These are phyloP conservation scores for Arthrobotrys iridis DNA, from an alignment of 2,329 filamentous ascomycete species.

Conservation along the genomic window DNA sequence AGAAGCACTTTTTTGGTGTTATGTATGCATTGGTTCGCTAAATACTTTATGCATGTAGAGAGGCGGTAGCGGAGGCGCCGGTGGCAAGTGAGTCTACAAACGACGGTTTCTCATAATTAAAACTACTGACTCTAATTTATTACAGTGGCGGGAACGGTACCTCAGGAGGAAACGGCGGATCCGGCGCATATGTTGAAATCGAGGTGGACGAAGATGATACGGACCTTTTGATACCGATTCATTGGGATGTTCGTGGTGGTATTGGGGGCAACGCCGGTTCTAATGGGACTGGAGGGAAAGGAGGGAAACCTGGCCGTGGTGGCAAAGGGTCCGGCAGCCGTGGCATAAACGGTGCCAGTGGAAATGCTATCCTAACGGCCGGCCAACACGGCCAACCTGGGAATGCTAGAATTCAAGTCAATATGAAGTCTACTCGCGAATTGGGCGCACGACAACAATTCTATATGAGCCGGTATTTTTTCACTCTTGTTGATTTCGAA, in stretches of 20 bases:
- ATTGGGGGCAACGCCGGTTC: neutral
- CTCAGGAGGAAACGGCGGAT: slow-evolving; percentile 14
- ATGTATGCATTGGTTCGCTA: neutral
- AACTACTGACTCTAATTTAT: neutral
- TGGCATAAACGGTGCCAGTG: neutral
- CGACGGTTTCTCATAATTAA: neutral
- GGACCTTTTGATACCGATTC: slow-evolving; percentile 24
- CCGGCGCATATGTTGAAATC: slow-evolving; percentile 28
- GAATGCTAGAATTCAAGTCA: slow-evolving; percentile 17
- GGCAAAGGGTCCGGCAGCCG: slow-evolving; percentile 9
- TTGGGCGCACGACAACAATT: slow-evolving; percentile 12
- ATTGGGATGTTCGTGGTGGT: slow-evolving; percentile 30
- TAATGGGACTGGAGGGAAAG: slow-evolving; percentile 7
- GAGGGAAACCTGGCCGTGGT: neutral
- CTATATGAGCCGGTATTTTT: slow-evolving; percentile 11
- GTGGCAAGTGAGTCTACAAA: slow-evolving; percentile 18
- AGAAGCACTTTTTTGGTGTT: neutral
- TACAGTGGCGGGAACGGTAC: slow-evolving; percentile 25
- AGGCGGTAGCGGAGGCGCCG: slow-evolving; percentile 12
- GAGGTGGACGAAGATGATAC: slow-evolving; percentile 37
- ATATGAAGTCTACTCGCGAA: slow-evolving; percentile 25
- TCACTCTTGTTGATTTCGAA: slow-evolving; percentile 13
- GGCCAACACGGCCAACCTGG: slow-evolving; percentile 22
- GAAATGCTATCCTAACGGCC: slow-evolving; percentile 12
- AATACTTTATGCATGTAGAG: neutral